phyloP scores from a whole-genome alignment of 331 rosid genomes.

The Malus hybrid region DNA sequence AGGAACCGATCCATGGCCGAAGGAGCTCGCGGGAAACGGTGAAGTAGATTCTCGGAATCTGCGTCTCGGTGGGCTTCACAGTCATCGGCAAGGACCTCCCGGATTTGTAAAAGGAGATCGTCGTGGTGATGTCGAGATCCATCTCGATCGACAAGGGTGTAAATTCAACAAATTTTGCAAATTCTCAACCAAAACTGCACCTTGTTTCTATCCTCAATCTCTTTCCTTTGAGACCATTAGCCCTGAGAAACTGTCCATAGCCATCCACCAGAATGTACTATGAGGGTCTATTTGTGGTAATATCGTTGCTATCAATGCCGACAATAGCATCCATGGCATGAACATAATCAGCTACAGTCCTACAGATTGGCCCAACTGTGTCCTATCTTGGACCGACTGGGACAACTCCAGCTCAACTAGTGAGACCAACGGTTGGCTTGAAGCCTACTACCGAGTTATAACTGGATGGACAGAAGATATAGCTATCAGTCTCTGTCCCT shows the following conservation, averaged over 20 bases:
- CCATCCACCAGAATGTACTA: conserved; percentile 41
- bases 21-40: too few relatives aligned
- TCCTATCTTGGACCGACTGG: conserved; percentile 13
- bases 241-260: conserved; percentile 25
- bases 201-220: conserved; percentile 15
- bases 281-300: conserved; percentile 17
- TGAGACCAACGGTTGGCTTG: conserved; percentile 36
- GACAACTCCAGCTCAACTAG: conserved; percentile 33
- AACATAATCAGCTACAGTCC: conserved; percentile 40
- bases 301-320: conserved; percentile 30
- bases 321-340: conserved; percentile 37
- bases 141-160: too few relatives aligned
- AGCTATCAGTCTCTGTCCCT: conserved; percentile 31
- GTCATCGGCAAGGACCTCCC: too few relatives aligned
- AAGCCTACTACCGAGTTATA: conserved; percentile 29
- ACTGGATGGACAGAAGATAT: conserved; percentile 26
- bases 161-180: too few relatives aligned
- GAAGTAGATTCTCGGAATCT: too few relatives aligned
- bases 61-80: too few relatives aligned
- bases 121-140: too few relatives aligned
- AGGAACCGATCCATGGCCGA: too few relatives aligned
- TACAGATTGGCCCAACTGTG: conserved; percentile 19
- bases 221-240: conserved; percentile 4
- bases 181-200: too few relatives aligned
- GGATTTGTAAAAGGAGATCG: too few relatives aligned